Conservation (phyloP, 495 filamentous ascomycete species). For the Aeminium ludgeri region DNA sequence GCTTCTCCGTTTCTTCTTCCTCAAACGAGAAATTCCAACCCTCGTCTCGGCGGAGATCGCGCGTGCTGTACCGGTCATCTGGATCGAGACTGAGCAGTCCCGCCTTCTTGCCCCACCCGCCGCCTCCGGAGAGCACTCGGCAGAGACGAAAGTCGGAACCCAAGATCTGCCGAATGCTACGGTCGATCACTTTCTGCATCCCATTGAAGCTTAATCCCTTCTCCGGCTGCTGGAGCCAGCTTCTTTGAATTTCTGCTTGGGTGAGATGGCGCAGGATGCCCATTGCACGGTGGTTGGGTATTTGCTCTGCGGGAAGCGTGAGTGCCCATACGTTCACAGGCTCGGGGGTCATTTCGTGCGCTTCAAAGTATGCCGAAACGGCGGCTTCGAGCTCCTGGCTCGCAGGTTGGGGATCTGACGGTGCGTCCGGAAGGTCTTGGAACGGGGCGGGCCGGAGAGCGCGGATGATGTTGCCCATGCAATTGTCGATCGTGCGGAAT, state of each 20-base stretch:
- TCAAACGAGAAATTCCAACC: slow-evolving; percentile 13
- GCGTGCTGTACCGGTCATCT: slow-evolving; percentile 22
- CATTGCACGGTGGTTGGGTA: background rate
- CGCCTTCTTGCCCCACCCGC: slow-evolving; percentile 77
- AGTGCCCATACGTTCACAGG: slow-evolving; percentile 63
- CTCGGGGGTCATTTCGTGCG: slow-evolving; percentile 27
- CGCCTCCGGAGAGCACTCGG: slow-evolving; percentile 56
- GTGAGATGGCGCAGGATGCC: background rate
- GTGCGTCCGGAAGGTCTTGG: background rate
- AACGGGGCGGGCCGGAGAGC: slow-evolving; percentile 17
- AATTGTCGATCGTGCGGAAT: slow-evolving; percentile 43
- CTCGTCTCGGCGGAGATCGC: slow-evolving; percentile 4
- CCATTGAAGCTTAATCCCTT: too few species aligned
- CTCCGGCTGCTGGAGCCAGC: slow-evolving; percentile 18
- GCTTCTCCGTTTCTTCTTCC: slow-evolving; percentile 1
- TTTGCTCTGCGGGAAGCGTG: slow-evolving; percentile 40
- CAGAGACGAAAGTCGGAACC: slow-evolving; percentile 20
- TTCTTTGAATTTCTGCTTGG: background rate
- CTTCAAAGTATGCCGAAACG: slow-evolving; percentile 42
- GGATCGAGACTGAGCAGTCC: slow-evolving; percentile 74
- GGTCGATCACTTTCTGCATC: background rate
- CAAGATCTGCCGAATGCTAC: background rate
- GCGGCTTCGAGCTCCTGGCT: slow-evolving; percentile 56
- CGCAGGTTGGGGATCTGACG: slow-evolving; percentile 39
- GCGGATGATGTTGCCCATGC: slow-evolving; percentile 73